phyloP scores from a whole-genome alignment of 2,329 filamentous ascomycete genomes.

The Fusarium heterosporum region DNA sequence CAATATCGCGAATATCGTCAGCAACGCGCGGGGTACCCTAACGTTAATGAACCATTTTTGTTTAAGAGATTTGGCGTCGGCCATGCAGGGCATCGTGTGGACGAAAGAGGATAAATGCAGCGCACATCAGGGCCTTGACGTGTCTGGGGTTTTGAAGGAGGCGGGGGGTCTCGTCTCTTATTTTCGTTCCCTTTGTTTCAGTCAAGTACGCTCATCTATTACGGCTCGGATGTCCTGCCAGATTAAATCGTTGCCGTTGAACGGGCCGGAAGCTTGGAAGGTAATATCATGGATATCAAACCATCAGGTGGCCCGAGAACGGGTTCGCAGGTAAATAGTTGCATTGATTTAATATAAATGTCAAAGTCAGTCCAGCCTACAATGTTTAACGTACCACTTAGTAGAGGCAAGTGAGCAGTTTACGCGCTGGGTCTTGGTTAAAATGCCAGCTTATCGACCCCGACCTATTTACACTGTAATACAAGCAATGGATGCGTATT shows the following conservation, averaged over 20 bases:
- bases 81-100: not conserved
- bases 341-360: not conserved
- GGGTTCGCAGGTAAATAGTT: not conserved
- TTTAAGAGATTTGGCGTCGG: slow-evolving; percentile 1
- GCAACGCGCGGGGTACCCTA: slow-evolving; percentile 10
- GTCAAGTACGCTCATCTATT: not conserved
- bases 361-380: not conserved
- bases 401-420: too few species aligned
- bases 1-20: not conserved
- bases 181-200: not conserved
- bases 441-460: too few species aligned
- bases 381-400: too few species aligned
- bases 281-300: not conserved
- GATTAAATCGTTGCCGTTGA: slow-evolving; percentile 24
- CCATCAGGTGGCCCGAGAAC: slow-evolving; percentile 13
- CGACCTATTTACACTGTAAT: too few species aligned
- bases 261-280: slow-evolving; percentile 5
- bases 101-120: slow-evolving; percentile 18
- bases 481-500: not conserved
- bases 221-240: not conserved
- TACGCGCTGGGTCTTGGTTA: too few species aligned
- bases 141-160: not conserved
- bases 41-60: not conserved
- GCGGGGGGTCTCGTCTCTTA: not conserved
- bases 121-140: slow-evolving; percentile 21